Percentiles rank a stretch among this genome's conserved stretches.
Evolutionary conservation across 2,329 filamentous ascomycete genomes (phyloP).

Genomic region (Nemania sp.): DNA sequence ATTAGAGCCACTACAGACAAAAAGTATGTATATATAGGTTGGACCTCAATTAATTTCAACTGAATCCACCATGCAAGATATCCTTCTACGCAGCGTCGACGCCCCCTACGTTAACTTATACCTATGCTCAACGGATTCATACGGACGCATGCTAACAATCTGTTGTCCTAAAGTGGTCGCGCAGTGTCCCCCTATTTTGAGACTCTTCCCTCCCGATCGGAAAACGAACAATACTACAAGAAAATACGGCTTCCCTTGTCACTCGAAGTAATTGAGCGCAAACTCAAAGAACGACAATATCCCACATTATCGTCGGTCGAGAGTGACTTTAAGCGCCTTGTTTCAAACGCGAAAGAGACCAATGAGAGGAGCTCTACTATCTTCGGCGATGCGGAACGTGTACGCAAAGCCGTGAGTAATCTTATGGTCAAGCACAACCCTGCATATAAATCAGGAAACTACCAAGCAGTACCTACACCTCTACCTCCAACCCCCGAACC

Average conservation of each 20-base stretch:
- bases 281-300: conserved; percentile 77
- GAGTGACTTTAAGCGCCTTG: conserved; percentile 88
- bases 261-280: conserved; percentile 79
- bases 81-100: neutral
- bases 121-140: neutral
- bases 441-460: conserved; percentile 76
- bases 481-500: conserved; percentile 64
- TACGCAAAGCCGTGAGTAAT: conserved; percentile 87
- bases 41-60: conserved; percentile 14
- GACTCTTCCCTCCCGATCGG: conserved; percentile 72
- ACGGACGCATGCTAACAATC: conserved; percentile 42
- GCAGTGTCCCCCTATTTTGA: conserved; percentile 81
- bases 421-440: conserved; percentile 90
- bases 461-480: conserved; percentile 79
- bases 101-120: neutral
- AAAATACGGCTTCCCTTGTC: conserved; percentile 83
- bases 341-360: conserved; percentile 87
- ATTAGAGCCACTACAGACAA: conserved; percentile 84
- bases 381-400: conserved; percentile 86
- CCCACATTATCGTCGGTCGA: conserved; percentile 79
- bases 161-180: conserved; percentile 68
- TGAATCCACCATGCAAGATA: conserved; percentile 3
- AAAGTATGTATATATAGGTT: conserved; percentile 70
- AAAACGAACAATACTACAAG: conserved; percentile 81
- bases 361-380: conserved; percentile 78